phyloP scores from a whole-genome alignment of 1,284 basidiomycete genomes.

The Ceratobasidium sp. region DNA sequence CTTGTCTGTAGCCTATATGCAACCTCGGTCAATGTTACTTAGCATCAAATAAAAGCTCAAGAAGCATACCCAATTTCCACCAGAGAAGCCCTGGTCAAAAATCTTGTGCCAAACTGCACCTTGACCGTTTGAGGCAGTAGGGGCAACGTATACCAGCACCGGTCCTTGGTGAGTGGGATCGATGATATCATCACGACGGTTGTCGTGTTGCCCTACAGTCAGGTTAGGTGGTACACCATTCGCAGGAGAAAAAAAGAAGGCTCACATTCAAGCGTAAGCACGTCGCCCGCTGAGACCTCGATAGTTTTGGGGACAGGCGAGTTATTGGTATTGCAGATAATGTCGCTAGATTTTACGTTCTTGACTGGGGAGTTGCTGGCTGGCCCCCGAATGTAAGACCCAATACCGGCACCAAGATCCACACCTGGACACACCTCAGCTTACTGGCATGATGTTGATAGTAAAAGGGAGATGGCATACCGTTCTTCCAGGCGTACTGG shows the following conservation, averaged over 20 bases:
- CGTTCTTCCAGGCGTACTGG: conserved; percentile 4
- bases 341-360: conserved; percentile 12
- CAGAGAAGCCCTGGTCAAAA: conserved; percentile 26
- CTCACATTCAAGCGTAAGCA: conserved; percentile 36
- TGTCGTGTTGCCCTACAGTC: conserved; percentile 40
- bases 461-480: not conserved
- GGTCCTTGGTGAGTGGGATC: conserved; percentile 41
- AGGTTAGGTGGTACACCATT: not conserved
- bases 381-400: conserved; percentile 30
- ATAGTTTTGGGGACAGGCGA: conserved; percentile 24
- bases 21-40: no score
- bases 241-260: not conserved
- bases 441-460: not conserved
- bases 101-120: conserved; percentile 40
- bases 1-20: conserved; percentile 40
- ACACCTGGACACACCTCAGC: not conserved
- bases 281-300: conserved; percentile 16
- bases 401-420: conserved; percentile 12
- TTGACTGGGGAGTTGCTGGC: conserved; percentile 35
- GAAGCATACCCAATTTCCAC: conserved; percentile 20
- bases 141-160: conserved; percentile 40
- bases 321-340: conserved; percentile 38
- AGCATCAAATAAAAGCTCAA: no score
- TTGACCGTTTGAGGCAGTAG: conserved; percentile 30
- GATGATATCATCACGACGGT: conserved; percentile 39